phyloP scores from a whole-genome alignment of 225 moss, liverwort and hornwort genomes.

The Rhytidiadelphus loreus region DNA sequence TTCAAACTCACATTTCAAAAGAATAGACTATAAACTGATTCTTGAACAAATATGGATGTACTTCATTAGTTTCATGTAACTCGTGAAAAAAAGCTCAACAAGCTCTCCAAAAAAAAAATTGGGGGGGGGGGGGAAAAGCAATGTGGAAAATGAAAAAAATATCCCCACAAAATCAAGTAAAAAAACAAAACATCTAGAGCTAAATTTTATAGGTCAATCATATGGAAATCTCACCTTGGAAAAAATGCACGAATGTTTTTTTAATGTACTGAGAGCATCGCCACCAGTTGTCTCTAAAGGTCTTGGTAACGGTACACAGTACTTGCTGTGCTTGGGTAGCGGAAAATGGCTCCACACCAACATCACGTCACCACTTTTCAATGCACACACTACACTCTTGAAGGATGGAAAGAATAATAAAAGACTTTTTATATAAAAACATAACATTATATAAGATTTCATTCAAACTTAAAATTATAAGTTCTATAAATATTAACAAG shows the following conservation, averaged over 20 bases:
- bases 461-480: too few species aligned
- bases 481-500: too few species aligned
- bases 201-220: neutral
- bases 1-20: neutral
- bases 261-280: too few species aligned
- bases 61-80: neutral
- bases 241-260: neutral
- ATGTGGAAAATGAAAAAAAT: neutral
- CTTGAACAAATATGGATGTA: neutral
- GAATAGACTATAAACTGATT: neutral
- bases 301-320: too few species aligned
- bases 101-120: neutral
- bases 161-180: neutral
- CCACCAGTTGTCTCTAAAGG: too few species aligned
- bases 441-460: too few species aligned
- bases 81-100: neutral
- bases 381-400: too few species aligned
- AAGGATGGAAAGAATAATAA: too few species aligned
- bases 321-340: too few species aligned
- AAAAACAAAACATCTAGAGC: neutral
- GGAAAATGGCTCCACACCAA: too few species aligned
- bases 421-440: too few species aligned
- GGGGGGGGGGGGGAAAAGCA: accelerated
- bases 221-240: neutral
- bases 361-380: too few species aligned